A percentile compares a stretch with the other conserved stretches of the same genome.
These are phyloP conservation scores for Puccinia novopanici DNA, from an alignment of 1,284 basidiomycete species.

Conservation along the genomic window DNA sequence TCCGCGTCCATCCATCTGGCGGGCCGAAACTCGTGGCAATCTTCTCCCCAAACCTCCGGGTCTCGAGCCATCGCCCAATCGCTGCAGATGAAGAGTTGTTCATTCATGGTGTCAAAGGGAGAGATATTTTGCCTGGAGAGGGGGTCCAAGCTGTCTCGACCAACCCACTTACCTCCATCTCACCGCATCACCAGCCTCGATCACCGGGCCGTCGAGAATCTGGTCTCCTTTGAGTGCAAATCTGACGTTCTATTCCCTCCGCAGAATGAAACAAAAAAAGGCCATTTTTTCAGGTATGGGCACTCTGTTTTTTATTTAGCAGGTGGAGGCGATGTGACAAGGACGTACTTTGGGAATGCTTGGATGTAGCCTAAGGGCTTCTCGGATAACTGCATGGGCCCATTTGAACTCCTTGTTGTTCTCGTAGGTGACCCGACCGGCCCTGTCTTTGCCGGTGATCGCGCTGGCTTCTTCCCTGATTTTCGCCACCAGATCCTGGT, in stretches of 20 bases:
- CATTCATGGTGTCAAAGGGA: too few relatives aligned
- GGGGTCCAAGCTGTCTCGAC: not conserved
- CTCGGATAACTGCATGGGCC: constrained; percentile 52
- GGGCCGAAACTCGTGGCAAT: constrained; percentile 53
- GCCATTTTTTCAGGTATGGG: not conserved
- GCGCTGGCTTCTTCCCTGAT: constrained; percentile 27
- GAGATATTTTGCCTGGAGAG: too few relatives aligned
- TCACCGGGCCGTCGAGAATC: constrained; percentile 30
- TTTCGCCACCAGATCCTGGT: constrained; percentile 2
- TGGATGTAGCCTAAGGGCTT: constrained; percentile 53
- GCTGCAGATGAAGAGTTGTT: too few relatives aligned
- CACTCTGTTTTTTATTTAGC: not conserved
- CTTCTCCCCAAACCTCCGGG: constrained; percentile 52
- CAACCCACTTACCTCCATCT: constrained; percentile 36
- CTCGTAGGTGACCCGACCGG: constrained; percentile 16
- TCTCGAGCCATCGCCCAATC: constrained; percentile 53
- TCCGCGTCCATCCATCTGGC: constrained; percentile 53
- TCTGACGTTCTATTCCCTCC: constrained; percentile 19
- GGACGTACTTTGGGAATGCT: constrained; percentile 37
- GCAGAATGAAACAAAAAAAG: not conserved
- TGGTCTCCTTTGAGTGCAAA: constrained; percentile 21
- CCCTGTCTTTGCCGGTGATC: not conserved
- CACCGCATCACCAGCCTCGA: constrained; percentile 31
- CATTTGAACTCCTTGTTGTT: constrained; percentile 47
- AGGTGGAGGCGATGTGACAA: not conserved